Evolutionary conservation across 2,329 filamentous ascomycete genomes (phyloP).

Genomic region (Phialophora tarda): DNA sequence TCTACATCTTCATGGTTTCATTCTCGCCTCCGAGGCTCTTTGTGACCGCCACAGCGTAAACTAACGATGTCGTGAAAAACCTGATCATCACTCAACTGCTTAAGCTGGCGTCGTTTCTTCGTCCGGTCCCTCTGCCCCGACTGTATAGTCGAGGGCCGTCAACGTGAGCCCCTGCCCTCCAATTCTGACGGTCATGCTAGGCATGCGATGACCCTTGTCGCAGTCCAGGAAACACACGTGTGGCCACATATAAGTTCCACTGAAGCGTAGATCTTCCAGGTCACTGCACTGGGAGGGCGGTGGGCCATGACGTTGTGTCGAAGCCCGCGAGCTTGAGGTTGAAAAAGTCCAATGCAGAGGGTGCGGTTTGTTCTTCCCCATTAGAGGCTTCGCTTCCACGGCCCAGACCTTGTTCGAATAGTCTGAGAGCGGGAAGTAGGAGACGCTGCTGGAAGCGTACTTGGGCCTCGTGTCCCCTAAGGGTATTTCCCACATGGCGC

Average conservation of each 20-base stretch:
- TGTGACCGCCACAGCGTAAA: too few species aligned
- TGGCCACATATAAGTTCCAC: too few species aligned
- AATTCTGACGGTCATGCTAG: not conserved
- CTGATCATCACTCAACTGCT: too few species aligned
- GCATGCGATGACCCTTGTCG: not conserved
- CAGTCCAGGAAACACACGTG: too few species aligned
- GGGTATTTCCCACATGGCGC: not conserved
- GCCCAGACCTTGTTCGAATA: conserved; percentile 9
- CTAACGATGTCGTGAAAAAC: too few species aligned
- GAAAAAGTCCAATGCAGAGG: not conserved
- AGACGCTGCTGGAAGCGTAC: not conserved
- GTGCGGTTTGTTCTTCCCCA: not conserved
- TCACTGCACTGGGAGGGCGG: too few species aligned
- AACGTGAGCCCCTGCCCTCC: not conserved
- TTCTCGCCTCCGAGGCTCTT: not conserved
- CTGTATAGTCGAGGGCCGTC: not conserved
- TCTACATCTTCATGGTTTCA: too few species aligned
- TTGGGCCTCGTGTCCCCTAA: not conserved
- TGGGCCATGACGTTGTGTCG: too few species aligned
- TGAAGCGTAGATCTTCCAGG: too few species aligned
- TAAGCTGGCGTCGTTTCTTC: too few species aligned
- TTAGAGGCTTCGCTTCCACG: conserved; percentile 4
- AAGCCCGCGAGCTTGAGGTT: too few species aligned
- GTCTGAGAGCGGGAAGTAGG: conserved; percentile 1
- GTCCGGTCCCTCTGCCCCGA: too few species aligned